Conservation (phyloP, 306 rosid genomes). For the Malus sylvestris region DNA sequence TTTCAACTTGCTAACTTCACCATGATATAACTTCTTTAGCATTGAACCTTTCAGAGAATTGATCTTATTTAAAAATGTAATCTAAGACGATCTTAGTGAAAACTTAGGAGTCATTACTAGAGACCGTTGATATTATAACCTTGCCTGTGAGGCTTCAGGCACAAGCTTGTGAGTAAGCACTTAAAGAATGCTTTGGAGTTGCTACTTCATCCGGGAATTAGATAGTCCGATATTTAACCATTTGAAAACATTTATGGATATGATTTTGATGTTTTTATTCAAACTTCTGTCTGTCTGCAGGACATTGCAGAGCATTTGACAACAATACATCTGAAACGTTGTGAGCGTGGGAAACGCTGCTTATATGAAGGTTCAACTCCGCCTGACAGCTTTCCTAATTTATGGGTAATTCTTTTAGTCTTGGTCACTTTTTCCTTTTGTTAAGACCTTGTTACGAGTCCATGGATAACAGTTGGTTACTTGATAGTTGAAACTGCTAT, state of each 20-base stretch:
- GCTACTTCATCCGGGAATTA: background rate
- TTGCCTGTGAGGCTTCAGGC: slow-evolving; percentile 1
- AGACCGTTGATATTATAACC: background rate
- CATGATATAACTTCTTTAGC: background rate
- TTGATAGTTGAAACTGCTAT: background rate
- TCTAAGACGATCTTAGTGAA: background rate
- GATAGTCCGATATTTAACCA: slow-evolving; percentile 1
- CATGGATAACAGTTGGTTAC: background rate
- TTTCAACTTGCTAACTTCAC: background rate
- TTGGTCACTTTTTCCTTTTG: background rate
- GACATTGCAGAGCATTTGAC: slow-evolving; percentile 93
- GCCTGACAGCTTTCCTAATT: slow-evolving; percentile 88
- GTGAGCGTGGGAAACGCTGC: slow-evolving; percentile 96
- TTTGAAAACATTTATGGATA: background rate
- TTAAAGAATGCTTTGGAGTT: background rate
- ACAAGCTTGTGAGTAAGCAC: background rate
- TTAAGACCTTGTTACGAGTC: background rate
- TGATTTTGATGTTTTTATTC: background rate
- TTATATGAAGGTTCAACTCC: slow-evolving; percentile 96
- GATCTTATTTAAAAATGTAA: background rate
- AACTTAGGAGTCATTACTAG: background rate
- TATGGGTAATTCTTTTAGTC: slow-evolving; percentile 63
- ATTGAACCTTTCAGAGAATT: background rate
- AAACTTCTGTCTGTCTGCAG: slow-evolving; percentile 31
- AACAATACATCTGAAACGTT: slow-evolving; percentile 72